Percentiles rank a stretch among this genome's conserved stretches.
Conservation (phyloP, 129 eudicot species). For the Lonicera japonica region DNA sequence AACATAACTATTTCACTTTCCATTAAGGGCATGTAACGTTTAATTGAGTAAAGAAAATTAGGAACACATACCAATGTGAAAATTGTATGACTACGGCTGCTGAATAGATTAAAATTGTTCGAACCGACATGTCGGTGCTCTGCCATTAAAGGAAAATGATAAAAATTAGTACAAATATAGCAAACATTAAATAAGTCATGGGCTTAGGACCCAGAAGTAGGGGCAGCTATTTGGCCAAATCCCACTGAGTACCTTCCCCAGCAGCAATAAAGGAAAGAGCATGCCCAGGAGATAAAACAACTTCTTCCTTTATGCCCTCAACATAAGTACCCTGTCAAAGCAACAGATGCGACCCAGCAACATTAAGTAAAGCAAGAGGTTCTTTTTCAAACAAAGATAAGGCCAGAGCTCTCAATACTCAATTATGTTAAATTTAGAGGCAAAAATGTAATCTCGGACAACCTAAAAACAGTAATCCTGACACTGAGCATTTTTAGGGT, state of each 20-base stretch:
- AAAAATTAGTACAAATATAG: conserved; percentile 2
- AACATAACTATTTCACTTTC: background rate
- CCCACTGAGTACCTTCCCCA: conserved; percentile 71
- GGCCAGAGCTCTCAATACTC: background rate
- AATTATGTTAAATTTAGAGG: background rate
- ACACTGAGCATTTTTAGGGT: background rate
- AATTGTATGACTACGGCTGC: conserved; percentile 98
- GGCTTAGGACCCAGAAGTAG: background rate
- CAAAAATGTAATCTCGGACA: background rate
- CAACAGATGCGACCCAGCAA: background rate
- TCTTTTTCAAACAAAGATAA: background rate
- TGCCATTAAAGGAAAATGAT: conserved; percentile 28
- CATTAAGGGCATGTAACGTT: conserved; percentile 8
- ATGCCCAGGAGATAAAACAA: conserved; percentile 97
- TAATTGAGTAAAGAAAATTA: conserved; percentile 6
- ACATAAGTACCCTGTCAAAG: conserved; percentile 84
- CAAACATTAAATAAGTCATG: background rate
- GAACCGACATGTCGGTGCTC: conserved; percentile 99
- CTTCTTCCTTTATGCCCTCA: conserved; percentile 98
- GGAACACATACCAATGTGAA: conserved; percentile 79
- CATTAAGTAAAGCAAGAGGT: background rate
- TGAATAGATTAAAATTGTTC: conserved; percentile 81
- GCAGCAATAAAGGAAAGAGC: conserved; percentile 97
- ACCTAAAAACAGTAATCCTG: background rate
- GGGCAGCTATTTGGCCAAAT: background rate